phyloP scores from a whole-genome alignment of 2,329 filamentous ascomycete species.

The Xylariaceae sp. region DNA sequence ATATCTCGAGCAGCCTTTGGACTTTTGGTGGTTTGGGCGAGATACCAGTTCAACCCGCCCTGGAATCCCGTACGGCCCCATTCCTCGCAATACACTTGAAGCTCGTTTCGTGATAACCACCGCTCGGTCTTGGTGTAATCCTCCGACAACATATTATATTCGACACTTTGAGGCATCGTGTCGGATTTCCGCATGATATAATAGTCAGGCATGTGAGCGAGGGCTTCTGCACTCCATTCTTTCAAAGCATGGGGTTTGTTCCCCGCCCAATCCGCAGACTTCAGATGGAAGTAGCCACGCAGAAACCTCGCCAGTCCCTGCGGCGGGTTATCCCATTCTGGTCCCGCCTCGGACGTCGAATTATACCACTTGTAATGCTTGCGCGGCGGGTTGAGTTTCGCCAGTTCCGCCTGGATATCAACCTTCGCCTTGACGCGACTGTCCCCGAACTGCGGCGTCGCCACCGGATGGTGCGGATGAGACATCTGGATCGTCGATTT shows the following conservation, averaged over 20 bases:
- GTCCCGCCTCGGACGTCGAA: constrained; percentile 45
- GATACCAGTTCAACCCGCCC: constrained; percentile 63
- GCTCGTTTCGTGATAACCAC: constrained; percentile 56
- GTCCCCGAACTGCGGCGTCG: constrained; percentile 41
- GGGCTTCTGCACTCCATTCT: constrained; percentile 51
- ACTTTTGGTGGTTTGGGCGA: constrained; percentile 49
- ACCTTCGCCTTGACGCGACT: constrained; percentile 16
- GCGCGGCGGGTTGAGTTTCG: constrained; percentile 47
- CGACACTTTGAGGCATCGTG: constrained; percentile 56
- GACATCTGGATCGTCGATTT: constrained; percentile 57
- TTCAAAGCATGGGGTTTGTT: constrained; percentile 50
- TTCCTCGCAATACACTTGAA: constrained; percentile 56
- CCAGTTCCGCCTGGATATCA: constrained; percentile 53
- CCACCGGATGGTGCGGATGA: constrained; percentile 56
- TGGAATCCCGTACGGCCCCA: constrained; percentile 60
- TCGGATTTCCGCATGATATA: constrained; percentile 58
- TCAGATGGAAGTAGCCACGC: constrained; percentile 63
- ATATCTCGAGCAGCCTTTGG: constrained; percentile 44
- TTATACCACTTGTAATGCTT: constrained; percentile 70
- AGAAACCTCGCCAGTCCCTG: constrained; percentile 51
- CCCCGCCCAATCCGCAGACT: constrained; percentile 55
- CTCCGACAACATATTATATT: constrained; percentile 49
- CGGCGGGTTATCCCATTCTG: constrained; percentile 36
- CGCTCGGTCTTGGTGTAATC: constrained; percentile 37
- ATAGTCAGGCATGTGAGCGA: constrained; percentile 59